These are phyloP conservation scores for Claviceps cyperi DNA, from an alignment of 2,329 filamentous ascomycete genomes.

Conservation along the genomic window DNA sequence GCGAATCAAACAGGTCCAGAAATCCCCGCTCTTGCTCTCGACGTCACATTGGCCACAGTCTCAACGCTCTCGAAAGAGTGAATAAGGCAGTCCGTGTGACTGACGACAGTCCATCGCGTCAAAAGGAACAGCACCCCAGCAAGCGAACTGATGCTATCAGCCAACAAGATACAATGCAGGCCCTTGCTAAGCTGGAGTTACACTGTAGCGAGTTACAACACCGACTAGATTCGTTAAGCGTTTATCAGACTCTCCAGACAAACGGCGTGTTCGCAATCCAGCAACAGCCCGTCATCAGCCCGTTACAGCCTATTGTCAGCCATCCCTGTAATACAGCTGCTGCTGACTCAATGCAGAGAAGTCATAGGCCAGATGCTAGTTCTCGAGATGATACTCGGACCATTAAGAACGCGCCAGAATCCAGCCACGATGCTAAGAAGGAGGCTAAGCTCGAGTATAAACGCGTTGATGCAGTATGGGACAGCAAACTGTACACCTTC, in stretches of 20 bases:
- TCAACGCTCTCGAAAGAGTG: too few relatives aligned
- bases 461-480: constrained; percentile 41
- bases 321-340: neutral
- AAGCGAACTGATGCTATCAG: neutral
- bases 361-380: neutral
- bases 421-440: constrained; percentile 7
- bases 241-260: neutral
- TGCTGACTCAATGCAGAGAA: neutral
- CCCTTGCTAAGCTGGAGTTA: constrained; percentile 4
- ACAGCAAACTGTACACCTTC: constrained; percentile 32
- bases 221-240: constrained; percentile 1
- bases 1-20: neutral
- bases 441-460: constrained; percentile 26
- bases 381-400: neutral
- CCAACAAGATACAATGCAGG: constrained; percentile 1
- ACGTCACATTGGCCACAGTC: neutral
- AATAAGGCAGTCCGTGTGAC: neutral
- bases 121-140: neutral
- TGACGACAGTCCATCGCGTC: neutral
- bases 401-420: neutral
- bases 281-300: neutral
- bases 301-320: neutral
- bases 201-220: constrained; percentile 1
- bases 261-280: neutral
- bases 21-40: neutral